Evolutionary conservation across 495 filamentous ascomycete genomes (phyloP).

Genomic region (Annulohypoxylon bovei): DNA sequence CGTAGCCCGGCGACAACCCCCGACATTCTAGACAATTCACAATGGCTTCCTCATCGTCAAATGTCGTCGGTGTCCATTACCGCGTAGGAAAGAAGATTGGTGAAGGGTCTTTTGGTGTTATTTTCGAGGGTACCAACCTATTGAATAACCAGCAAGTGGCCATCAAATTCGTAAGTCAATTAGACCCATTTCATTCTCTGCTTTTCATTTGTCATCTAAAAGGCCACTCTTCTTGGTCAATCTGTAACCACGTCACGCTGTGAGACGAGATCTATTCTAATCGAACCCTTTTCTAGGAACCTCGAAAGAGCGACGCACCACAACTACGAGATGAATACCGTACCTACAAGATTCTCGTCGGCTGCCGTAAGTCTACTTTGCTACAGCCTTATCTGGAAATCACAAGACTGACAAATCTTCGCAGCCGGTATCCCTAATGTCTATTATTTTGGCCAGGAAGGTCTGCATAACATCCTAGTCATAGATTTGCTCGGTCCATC

Average conservation of each 20-base stretch:
- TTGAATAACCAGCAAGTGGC: slow-evolving; percentile 99
- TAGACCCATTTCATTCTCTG: neutral
- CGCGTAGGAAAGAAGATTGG: slow-evolving; percentile 99
- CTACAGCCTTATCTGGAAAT: neutral
- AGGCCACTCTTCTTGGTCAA: neutral
- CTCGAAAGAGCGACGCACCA: slow-evolving; percentile 96
- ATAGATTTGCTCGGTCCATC: slow-evolving; percentile 97
- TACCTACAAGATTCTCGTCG: slow-evolving; percentile 99
- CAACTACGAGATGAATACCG: slow-evolving; percentile 98
- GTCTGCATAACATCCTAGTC: slow-evolving; percentile 98
- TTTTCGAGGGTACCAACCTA: slow-evolving; percentile 98
- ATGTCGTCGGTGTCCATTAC: slow-evolving; percentile 99
- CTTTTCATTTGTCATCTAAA: neutral
- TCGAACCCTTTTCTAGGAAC: slow-evolving; percentile 70
- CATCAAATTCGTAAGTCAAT: slow-evolving; percentile 93
- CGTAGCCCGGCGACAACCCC: slow-evolving; percentile 2
- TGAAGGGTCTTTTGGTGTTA: slow-evolving; percentile 98
- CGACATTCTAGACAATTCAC: slow-evolving; percentile 30
- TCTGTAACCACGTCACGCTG: neutral
- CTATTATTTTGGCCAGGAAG: slow-evolving; percentile 99
- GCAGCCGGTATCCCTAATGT: slow-evolving; percentile 98
- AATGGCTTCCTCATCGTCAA: slow-evolving; percentile 96
- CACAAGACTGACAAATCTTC: slow-evolving; percentile 33
- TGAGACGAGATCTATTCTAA: slow-evolving; percentile 18
- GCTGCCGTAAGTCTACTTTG: slow-evolving; percentile 83